Conservation (phyloP, 2,329 filamentous ascomycete species). For the Coccinonectria pachysandricola region DNA sequence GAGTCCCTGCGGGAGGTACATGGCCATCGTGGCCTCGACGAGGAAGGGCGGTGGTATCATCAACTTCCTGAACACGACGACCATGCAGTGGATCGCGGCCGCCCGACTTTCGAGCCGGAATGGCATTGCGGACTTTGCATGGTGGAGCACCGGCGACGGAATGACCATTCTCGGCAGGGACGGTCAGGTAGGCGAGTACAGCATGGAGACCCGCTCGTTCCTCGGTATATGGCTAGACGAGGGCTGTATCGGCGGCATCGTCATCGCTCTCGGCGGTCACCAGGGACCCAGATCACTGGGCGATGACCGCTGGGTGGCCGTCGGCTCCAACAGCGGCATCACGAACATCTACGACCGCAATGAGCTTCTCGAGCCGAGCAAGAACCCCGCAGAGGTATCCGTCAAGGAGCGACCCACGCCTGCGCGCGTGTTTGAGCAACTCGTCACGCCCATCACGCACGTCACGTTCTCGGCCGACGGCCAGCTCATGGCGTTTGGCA, state of each 20-base stretch:
- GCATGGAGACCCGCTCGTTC: constrained; percentile 55
- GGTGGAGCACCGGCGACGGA: constrained; percentile 80
- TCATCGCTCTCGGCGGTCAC: constrained; percentile 65
- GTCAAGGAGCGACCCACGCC: constrained; percentile 64
- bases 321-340: constrained; percentile 79
- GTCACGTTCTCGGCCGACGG: constrained; percentile 79
- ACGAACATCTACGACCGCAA: constrained; percentile 87
- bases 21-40: constrained; percentile 71
- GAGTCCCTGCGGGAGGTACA: constrained; percentile 75
- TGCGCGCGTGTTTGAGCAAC: constrained; percentile 65
- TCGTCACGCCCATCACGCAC: constrained; percentile 75
- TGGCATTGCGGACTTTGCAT: constrained; percentile 82
- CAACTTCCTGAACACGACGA: constrained; percentile 70
- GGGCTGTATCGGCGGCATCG: constrained; percentile 76
- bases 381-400: constrained; percentile 32
- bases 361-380: constrained; percentile 40
- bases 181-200: constrained; percentile 87
- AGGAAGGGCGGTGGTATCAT: constrained; percentile 81
- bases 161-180: constrained; percentile 75
- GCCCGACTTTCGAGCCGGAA: constrained; percentile 72
- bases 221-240: constrained; percentile 82
- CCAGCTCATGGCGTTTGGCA: constrained; percentile 79
- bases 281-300: constrained; percentile 54
- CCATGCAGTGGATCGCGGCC: constrained; percentile 79
- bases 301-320: constrained; percentile 77